phyloP scores from a whole-genome alignment of 495 filamentous ascomycete genomes.

The Tuber melanosporum region DNA sequence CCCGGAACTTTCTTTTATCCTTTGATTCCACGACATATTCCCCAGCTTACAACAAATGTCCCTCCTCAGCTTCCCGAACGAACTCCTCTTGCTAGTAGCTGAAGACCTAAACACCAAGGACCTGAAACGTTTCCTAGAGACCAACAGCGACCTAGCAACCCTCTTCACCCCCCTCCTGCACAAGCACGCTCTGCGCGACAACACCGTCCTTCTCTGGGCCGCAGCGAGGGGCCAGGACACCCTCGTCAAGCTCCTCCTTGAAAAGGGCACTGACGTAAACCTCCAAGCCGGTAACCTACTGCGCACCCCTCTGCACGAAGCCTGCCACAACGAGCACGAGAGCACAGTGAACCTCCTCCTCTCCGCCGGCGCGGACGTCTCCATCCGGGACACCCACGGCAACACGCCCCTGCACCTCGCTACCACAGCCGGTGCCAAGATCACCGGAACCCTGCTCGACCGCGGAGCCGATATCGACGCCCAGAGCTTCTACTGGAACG shows the following conservation, averaged over 20 bases:
- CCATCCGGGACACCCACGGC: background rate
- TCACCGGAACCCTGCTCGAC: background rate
- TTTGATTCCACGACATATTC: background rate
- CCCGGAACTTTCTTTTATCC: background rate
- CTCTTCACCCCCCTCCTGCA: slow-evolving; percentile 21
- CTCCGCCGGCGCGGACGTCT: background rate
- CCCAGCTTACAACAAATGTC: slow-evolving; percentile 10
- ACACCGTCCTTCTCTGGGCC: background rate
- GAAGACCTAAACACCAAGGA: slow-evolving; percentile 6
- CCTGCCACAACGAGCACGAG: slow-evolving; percentile 2
- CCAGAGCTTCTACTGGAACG: background rate
- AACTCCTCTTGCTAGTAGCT: slow-evolving; percentile 21
- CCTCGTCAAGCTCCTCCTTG: slow-evolving; percentile 17
- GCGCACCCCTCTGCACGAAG: slow-evolving; percentile 31
- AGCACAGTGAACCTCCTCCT: background rate
- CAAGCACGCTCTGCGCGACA: slow-evolving; percentile 6
- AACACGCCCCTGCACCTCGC: slow-evolving; percentile 8
- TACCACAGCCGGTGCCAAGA: background rate
- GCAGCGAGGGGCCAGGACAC: background rate
- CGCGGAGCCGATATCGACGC: slow-evolving; percentile 12
- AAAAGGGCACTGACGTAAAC: slow-evolving; percentile 16
- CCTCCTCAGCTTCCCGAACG: slow-evolving; percentile 18
- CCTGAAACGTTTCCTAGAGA: slow-evolving; percentile 23
- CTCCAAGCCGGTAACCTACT: slow-evolving; percentile 6
- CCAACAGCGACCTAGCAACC: slow-evolving; percentile 12